Base-by-base conservation (phyloP, 2,329 filamentous ascomycete genomes). In the Neonectria ditissima region DNA sequence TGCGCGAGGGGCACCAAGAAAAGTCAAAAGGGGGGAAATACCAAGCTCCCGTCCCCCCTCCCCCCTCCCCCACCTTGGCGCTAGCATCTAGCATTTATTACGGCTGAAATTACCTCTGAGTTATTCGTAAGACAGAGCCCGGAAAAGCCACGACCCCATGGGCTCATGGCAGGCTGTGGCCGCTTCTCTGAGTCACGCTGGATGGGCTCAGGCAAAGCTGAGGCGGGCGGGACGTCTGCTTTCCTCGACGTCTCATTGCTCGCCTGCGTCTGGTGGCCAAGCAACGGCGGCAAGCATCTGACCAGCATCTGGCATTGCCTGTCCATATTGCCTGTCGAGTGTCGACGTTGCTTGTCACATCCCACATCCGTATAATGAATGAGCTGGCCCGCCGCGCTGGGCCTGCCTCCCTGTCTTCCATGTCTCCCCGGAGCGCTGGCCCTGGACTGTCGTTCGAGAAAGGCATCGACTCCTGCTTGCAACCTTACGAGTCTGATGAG, bases 71-170 rank as follows among this genome's bases (percentile, higher is more conserved):
- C 63, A 66, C 69, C 65, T 55, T 62, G 66, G 72, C 65, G n/a
- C 48, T 41, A 41, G 43, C 55, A 43, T 47, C 52, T 63, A 34
- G 32, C 32, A 14, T 34, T 5, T 51, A 44, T 34, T 50, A 54
- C 55, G 32, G 62, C 70, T 72, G 57, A 65, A 66, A 73, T 73
- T 73, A 73, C 70, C 57, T 65, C 68, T 52, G 63, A 58, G 52
- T 61, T 71, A 73, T 72, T 69, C 62, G 70, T 73, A 73, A 73
- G 55, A 72, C 55, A 18, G 11, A 30, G 18, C 37, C 39, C 39
- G n/a, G 30, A 16, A 47, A 34, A 30, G 37, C 37, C 22, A 18
- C n/a, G 37, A 32, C 26, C 4, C 59, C 54, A 54, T 41, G 53
- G 14, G 20, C 41, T 53, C 53, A 47, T 62, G 41, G 53, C 48